phyloP scores from a whole-genome alignment of 768 basidiomycete species.

The Leccinum olivaceopallidum region DNA sequence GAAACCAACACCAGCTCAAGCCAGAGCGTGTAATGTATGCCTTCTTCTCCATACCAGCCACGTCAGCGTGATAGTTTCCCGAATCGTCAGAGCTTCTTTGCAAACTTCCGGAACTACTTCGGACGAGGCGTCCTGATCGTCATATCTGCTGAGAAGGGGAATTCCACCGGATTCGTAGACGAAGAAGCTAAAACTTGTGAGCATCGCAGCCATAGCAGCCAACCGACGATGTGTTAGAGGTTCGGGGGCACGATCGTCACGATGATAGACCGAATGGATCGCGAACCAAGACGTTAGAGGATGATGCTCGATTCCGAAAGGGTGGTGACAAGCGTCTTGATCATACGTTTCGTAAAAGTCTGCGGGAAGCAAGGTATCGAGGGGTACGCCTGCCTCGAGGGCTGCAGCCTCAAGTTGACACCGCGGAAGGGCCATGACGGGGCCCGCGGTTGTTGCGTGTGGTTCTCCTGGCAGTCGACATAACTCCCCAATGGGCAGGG shows the following conservation, averaged over 20 bases:
- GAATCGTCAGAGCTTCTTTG: background rate
- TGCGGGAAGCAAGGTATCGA: conserved; percentile 49
- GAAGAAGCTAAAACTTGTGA: conserved; percentile 52
- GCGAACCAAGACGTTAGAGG: conserved; percentile 18
- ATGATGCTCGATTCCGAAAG: background rate
- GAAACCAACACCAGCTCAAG: conserved; percentile 60
- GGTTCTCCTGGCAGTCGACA: background rate
- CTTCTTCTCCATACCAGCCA: conserved; percentile 45
- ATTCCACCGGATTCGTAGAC: conserved; percentile 30
- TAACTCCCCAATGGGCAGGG: too few relatives aligned
- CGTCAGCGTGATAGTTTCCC: conserved; percentile 18
- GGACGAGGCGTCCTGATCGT: background rate
- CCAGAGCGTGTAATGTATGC: conserved; percentile 58
- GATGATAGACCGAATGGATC: conserved; percentile 22
- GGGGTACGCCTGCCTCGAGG: conserved; percentile 65
- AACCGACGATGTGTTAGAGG: conserved; percentile 57
- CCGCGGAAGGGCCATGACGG: conserved; percentile 48
- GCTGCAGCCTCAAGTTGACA: conserved; percentile 68
- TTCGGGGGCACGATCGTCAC: conserved; percentile 9
- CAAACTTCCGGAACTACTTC: conserved; percentile 12
- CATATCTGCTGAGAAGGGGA: background rate
- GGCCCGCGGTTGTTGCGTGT: conserved; percentile 5
- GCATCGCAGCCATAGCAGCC: conserved; percentile 58
- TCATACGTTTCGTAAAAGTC: conserved; percentile 29
- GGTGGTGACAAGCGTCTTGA: background rate